These are phyloP conservation scores for Blastocystis sp. DNA, from an alignment of 352 stramenopile species.

Conservation along the genomic window DNA sequence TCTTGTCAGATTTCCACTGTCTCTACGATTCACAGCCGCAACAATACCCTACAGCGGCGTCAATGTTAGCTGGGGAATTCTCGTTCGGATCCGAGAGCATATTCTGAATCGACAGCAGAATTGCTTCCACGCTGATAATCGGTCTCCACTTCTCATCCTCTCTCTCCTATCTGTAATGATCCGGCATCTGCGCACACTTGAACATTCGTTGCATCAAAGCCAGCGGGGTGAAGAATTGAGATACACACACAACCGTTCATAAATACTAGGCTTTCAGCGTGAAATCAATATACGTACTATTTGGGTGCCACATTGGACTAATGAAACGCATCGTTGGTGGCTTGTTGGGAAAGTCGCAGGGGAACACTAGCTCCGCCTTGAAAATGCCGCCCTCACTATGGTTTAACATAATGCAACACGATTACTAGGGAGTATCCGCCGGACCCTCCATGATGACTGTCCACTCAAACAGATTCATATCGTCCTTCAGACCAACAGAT, in stretches of 20 bases:
- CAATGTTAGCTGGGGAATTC: slow-evolving; percentile 64
- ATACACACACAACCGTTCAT: slow-evolving; percentile 67
- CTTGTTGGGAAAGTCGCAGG: slow-evolving; percentile 38
- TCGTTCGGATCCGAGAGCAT: slow-evolving; percentile 55
- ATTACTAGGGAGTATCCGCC: slow-evolving; percentile 44
- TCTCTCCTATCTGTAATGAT: slow-evolving; percentile 5
- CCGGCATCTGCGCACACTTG: neutral
- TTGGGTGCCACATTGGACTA: slow-evolving; percentile 64
- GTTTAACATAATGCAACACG: neutral
- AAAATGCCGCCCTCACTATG: slow-evolving; percentile 59
- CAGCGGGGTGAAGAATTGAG: slow-evolving; percentile 57
- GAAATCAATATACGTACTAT: slow-evolving; percentile 13
- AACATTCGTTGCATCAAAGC: slow-evolving; percentile 9
- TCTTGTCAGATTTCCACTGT: slow-evolving; percentile 64
- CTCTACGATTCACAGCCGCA: neutral
- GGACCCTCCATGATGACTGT: slow-evolving; percentile 57
- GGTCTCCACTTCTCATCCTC: slow-evolving; percentile 61
- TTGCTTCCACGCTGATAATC: slow-evolving; percentile 64
- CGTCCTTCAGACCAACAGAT: slow-evolving; percentile 57
- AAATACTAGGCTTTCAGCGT: slow-evolving; percentile 20
- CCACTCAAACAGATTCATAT: slow-evolving; percentile 55
- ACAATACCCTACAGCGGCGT: slow-evolving; percentile 24
- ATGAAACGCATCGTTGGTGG: slow-evolving; percentile 63
- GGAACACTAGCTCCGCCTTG: slow-evolving; percentile 62
- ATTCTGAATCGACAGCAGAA: slow-evolving; percentile 54